Percentiles rank a stretch among this genome's conserved stretches.
phyloP scores from a whole-genome alignment of 2,329 filamentous ascomycete species.

The Penicillium sp. region DNA sequence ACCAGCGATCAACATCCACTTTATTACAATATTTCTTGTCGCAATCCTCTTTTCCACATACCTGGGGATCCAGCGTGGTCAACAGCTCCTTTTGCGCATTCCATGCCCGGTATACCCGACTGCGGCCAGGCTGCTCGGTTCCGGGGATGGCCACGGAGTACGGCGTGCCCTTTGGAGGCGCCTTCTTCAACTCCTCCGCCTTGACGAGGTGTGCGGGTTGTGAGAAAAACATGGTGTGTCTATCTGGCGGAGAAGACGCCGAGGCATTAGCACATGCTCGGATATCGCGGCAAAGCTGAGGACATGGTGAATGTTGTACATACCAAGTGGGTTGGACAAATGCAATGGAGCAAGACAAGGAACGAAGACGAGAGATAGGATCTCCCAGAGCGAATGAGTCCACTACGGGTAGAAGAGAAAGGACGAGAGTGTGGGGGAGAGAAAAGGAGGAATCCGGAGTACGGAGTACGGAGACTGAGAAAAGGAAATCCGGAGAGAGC shows the following conservation, averaged over 20 bases:
- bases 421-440: constrained; percentile 12
- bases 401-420: constrained; percentile 6
- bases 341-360: background rate
- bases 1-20: background rate
- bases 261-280: constrained; percentile 3
- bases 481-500: constrained; percentile 19
- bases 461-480: background rate
- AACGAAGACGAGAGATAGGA: background rate
- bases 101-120: constrained; percentile 80
- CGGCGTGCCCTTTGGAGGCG: constrained; percentile 72
- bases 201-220: constrained; percentile 37
- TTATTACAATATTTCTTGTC: background rate
- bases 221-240: constrained; percentile 40
- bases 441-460: constrained; percentile 14
- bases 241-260: background rate
- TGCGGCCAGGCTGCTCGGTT: constrained; percentile 71
- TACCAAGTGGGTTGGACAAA: constrained; percentile 1
- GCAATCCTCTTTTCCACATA: constrained; percentile 32
- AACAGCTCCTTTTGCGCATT: constrained; percentile 72
- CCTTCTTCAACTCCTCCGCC: constrained; percentile 55
- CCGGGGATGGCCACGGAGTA: constrained; percentile 78
- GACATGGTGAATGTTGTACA: background rate
- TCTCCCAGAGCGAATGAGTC: constrained; percentile 44
- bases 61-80: constrained; percentile 68
- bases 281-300: constrained; percentile 2